Conservation (phyloP, 1,284 basidiomycete genomes). For the Cryptococcus amylolentus region DNA sequence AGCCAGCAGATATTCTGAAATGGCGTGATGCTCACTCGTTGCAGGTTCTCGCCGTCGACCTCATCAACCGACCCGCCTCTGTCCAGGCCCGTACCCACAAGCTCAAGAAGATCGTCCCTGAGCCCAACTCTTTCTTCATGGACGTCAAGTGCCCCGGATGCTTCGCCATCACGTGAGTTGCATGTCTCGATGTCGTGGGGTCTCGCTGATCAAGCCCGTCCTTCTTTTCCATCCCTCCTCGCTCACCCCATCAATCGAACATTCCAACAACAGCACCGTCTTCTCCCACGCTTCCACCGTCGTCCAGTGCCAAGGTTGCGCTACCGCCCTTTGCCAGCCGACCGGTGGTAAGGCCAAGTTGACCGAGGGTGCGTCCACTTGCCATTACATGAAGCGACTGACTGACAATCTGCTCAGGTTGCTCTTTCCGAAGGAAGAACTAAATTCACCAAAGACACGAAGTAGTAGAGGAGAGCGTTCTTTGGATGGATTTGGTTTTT, state of each 20-base stretch:
- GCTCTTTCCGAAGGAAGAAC: constrained; percentile 54
- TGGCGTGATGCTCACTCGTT: constrained; percentile 1
- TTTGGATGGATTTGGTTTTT: constrained; percentile 14
- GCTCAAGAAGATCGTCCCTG: constrained; percentile 98
- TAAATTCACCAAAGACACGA: constrained; percentile 24
- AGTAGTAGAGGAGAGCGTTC: constrained; percentile 6
- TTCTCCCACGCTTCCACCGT: constrained; percentile 54
- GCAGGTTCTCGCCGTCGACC: constrained; percentile 95
- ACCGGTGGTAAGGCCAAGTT: constrained; percentile 98
- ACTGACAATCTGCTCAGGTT: constrained; percentile 36
- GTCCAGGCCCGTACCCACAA: constrained; percentile 89
- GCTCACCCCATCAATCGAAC: background rate
- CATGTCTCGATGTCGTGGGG: background rate
- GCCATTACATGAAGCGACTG: constrained; percentile 6
- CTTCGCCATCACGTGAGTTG: constrained; percentile 52
- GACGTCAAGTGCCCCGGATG: constrained; percentile 98
- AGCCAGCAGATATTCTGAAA: background rate
- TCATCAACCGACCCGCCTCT: constrained; percentile 91
- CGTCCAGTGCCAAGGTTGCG: constrained; percentile 78
- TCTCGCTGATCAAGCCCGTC: background rate
- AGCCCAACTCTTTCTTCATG: constrained; percentile 99
- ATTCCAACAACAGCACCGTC: constrained; percentile 37
- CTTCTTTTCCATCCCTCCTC: background rate
- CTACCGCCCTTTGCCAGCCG: constrained; percentile 94
- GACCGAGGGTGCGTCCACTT: constrained; percentile 77